phyloP scores from a whole-genome alignment of 1,139 yeast species.

The Hemisphaericaspora subhashii region DNA sequence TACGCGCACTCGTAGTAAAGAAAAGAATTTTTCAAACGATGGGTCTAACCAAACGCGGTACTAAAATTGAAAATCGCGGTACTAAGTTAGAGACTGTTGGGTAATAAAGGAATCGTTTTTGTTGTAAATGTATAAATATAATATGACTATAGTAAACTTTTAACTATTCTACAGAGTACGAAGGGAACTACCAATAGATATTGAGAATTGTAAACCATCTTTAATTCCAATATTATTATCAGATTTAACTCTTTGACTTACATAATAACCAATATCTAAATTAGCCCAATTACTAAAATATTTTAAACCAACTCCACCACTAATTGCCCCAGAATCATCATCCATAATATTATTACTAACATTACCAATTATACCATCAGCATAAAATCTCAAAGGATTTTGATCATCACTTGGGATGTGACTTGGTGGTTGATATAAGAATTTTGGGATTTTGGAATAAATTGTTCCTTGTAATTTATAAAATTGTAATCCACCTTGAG shows the following conservation, averaged over 20 bases:
- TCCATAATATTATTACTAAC: conserved; percentile 31
- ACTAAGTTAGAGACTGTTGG: too few relatives aligned
- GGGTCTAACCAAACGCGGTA: too few relatives aligned
- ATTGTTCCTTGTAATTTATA: conserved; percentile 36
- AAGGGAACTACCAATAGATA: conserved; percentile 47
- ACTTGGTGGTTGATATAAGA: conserved; percentile 19
- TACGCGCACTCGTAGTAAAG: too few relatives aligned
- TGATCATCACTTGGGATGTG: conserved; percentile 21
- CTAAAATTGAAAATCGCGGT: too few relatives aligned
- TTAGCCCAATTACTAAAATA: conserved; percentile 47
- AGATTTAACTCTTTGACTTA: conserved; percentile 31
- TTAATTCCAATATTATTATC: conserved; percentile 31
- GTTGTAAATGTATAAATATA: too few relatives aligned
- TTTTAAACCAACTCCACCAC: conserved; percentile 44
- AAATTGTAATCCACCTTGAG: conserved; percentile 43
- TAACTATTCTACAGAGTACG: conserved; percentile 11
- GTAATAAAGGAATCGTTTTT: too few relatives aligned
- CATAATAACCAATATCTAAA: conserved; percentile 48
- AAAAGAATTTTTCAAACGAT: too few relatives aligned
- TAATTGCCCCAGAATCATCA: conserved; percentile 28
- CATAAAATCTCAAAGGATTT: conserved; percentile 48
- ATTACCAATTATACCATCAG: conserved; percentile 34
- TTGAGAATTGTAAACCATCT: conserved; percentile 49
- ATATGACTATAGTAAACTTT: too few relatives aligned
- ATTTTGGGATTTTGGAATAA: conserved; percentile 37